Percentiles rank a stretch among this genome's conserved stretches.
These are phyloP conservation scores for Iberis amara DNA, from an alignment of 441 rosid species.

Conservation along the genomic window DNA sequence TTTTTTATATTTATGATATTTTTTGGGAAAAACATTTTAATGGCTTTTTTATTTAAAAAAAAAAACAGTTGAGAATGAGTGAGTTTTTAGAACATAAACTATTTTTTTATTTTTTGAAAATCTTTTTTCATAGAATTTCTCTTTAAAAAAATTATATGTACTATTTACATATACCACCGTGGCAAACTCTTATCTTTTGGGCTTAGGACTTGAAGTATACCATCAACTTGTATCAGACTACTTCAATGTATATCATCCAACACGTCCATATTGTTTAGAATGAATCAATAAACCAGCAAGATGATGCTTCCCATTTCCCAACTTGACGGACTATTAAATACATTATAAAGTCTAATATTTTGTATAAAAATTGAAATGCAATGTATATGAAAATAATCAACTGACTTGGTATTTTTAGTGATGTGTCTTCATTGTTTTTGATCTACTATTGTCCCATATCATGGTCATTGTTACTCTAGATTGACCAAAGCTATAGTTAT, in stretches of 20 bases:
- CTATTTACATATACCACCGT: slow-evolving; percentile 7
- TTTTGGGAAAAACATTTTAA: too few relatives aligned
- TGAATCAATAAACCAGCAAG: slow-evolving; percentile 10
- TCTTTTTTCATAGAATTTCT: too few relatives aligned
- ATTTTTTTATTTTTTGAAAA: too few relatives aligned
- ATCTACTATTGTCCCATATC: slow-evolving; percentile 10
- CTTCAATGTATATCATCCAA: slow-evolving; percentile 2
- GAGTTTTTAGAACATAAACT: too few relatives aligned
- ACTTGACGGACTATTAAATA: slow-evolving; percentile 25
- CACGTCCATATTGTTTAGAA: not conserved
- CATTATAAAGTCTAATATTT: slow-evolving; percentile 1
- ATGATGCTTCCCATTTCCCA: slow-evolving; percentile 21
- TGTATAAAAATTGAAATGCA: not conserved
- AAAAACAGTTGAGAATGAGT: too few relatives aligned
- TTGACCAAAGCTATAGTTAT: slow-evolving; percentile 18
- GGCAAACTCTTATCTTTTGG: not conserved
- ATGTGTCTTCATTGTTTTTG: not conserved
- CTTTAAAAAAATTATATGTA: too few relatives aligned
- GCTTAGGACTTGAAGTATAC: slow-evolving; percentile 20
- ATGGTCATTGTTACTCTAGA: slow-evolving; percentile 8
- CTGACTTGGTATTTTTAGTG: slow-evolving; percentile 16
- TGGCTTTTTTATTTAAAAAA: too few relatives aligned
- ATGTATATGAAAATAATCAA: too few relatives aligned
- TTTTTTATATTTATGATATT: too few relatives aligned
- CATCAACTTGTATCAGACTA: slow-evolving; percentile 21